phyloP scores from a whole-genome alignment of 164 flowering plant genomes.

The Stephania cephalantha region DNA sequence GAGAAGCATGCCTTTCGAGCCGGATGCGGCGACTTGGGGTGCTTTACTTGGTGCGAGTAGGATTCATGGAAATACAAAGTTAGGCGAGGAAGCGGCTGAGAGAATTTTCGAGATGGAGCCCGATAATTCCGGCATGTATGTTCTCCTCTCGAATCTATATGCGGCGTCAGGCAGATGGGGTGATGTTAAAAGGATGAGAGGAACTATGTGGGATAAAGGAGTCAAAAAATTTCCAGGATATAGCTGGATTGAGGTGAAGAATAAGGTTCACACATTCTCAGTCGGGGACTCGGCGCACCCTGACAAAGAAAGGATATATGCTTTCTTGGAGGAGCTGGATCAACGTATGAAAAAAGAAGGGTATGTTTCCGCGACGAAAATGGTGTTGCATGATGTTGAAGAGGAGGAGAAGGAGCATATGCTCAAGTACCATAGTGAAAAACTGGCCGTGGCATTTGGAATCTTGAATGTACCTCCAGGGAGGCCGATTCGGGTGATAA shows the following conservation, averaged over 20 bases:
- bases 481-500: conserved; percentile 83
- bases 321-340: conserved; percentile 67
- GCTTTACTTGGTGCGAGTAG: conserved; percentile 90
- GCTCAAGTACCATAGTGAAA: conserved; percentile 87
- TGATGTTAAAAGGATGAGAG: conserved; percentile 64
- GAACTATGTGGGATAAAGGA: conserved; percentile 69
- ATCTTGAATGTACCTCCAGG: conserved; percentile 62
- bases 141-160: conserved; percentile 83
- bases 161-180: conserved; percentile 83
- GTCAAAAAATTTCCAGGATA: conserved; percentile 73
- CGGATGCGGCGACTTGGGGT: conserved; percentile 94
- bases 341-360: conserved; percentile 55
- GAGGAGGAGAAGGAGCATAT: conserved; percentile 91
- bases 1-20: conserved; percentile 67
- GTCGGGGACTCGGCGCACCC: conserved; percentile 75
- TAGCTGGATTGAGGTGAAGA: conserved; percentile 81
- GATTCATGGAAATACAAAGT: conserved; percentile 68
- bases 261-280: conserved; percentile 63
- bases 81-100: conserved; percentile 83
- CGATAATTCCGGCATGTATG: conserved; percentile 87
- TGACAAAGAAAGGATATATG: conserved; percentile 56
- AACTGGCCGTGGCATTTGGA: conserved; percentile 84
- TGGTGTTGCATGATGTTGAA: conserved; percentile 87
- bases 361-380: conserved; percentile 53
- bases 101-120: conserved; percentile 78